Evolutionary conservation across 805 yeast genomes (phyloP), one percentile per base, ranked within the genome.

Genomic region (Danielia reshetovae): DNA sequence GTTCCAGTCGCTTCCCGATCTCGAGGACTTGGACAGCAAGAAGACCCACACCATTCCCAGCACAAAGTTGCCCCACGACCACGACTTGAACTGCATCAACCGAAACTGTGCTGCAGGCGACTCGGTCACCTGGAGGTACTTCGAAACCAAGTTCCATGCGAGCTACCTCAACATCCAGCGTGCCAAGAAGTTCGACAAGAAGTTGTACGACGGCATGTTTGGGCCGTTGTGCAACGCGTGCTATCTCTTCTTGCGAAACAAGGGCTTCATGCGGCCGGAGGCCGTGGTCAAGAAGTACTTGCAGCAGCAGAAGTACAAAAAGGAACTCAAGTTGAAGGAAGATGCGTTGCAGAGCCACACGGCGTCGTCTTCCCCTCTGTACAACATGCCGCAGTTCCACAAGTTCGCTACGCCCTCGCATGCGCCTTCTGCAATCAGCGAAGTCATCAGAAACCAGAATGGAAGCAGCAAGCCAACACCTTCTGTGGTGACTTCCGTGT

Each of bases 161-260:
- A 57, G 55, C 35, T 64, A 59, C 42, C 62, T 60, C 39, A 60
- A 57, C 21, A 56, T 65, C 16, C 65, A 57, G 35, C 50, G 61
- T 32, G 63, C 70, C 7, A 55, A 53, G 22, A 57, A 57, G 32
- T 65, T 67, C 40, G 61, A 66, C 48, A 63, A 62, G 44, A 56
- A 55, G 37, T 49, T 62, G 39, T 67, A 64, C 40, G 70, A 67
- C 31, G 73, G 72, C 5, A 67, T 67, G 73, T 64, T 61, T 46
- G 73, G 73, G 4, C 72, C 72, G 0, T 49, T 68, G 40, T 68
- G 73, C 46, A 68, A 68, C 41, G 73, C 73, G 10, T 68, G 73
- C 45, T 67, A 59, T 48, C 46, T 67, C 17, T 68, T 68, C 38
- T 57, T 65, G 34, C 54, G 70, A 34, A 65, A 58, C 35, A 64